A percentile compares a stretch with the other conserved stretches of the same genome.
Evolutionary conservation across 805 yeast species (phyloP).

Genomic region (Candida krabiensis): DNA sequence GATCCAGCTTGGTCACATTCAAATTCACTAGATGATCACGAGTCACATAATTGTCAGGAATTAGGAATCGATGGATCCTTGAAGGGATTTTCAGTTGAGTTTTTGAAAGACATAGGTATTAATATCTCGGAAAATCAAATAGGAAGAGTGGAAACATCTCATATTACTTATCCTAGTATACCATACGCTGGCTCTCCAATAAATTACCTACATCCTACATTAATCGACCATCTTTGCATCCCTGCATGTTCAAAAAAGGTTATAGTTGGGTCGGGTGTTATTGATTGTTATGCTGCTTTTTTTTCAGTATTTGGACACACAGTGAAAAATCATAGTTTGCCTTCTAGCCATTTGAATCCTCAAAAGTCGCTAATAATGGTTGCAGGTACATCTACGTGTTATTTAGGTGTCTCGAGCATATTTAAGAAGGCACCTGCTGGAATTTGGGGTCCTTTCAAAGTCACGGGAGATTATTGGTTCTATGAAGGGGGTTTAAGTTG

Average conservation of each 20-base stretch:
- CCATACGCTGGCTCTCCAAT: constrained; percentile 35
- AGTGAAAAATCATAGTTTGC: background rate
- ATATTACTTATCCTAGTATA: constrained; percentile 16
- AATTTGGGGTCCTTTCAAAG: constrained; percentile 61
- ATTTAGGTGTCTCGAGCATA: constrained; percentile 32
- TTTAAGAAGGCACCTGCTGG: constrained; percentile 34
- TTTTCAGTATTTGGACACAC: constrained; percentile 28
- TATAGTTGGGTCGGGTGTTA: constrained; percentile 47
- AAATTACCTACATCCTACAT: constrained; percentile 14
- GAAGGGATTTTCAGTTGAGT: constrained; percentile 45
- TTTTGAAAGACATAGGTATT: constrained; percentile 12
- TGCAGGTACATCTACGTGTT: constrained; percentile 67
- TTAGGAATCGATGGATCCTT: constrained; percentile 58
- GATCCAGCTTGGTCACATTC: constrained; percentile 15
- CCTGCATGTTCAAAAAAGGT: constrained; percentile 5
- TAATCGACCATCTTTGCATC: constrained; percentile 7
- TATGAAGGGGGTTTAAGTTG: constrained; percentile 62
- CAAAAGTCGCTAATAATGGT: constrained; percentile 43
- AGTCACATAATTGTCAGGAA: constrained; percentile 3
- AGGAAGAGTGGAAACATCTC: constrained; percentile 29
- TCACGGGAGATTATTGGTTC: constrained; percentile 32
- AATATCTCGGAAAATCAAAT: constrained; percentile 22
- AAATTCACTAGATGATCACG: background rate
- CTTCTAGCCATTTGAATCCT: too few species aligned
- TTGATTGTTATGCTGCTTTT: constrained; percentile 62